phyloP scores from a whole-genome alignment of 345 rosid species.

The Ceriops tagal region DNA sequence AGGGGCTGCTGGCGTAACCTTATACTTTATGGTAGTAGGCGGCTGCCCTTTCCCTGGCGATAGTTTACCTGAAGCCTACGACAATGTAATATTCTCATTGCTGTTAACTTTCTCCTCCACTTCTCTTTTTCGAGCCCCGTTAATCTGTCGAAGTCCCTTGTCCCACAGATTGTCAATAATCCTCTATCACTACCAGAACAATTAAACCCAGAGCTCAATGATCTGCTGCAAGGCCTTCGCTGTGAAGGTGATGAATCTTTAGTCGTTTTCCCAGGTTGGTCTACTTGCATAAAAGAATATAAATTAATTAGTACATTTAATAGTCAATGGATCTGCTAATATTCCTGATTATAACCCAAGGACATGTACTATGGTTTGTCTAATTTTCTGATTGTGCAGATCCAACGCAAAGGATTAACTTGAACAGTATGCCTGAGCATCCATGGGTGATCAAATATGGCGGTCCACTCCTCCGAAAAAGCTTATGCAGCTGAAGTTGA shows the following conservation, averaged over 20 bases:
- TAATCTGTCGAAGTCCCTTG: not conserved
- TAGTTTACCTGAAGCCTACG: slow-evolving; percentile 2
- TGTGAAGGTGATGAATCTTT: slow-evolving; percentile 7
- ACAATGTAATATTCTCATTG: not conserved
- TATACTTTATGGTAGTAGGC: slow-evolving; percentile 10
- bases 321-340: not conserved
- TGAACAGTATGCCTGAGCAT: slow-evolving; percentile 16
- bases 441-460: slow-evolving; percentile 21
- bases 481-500: slow-evolving; percentile 6
- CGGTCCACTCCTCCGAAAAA: not conserved
- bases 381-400: slow-evolving; percentile 5
- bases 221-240: slow-evolving; percentile 12
- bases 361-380: too few relatives aligned
- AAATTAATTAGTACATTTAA: too few relatives aligned
- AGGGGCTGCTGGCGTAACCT: slow-evolving; percentile 19
- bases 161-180: slow-evolving; percentile 13
- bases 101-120: not conserved
- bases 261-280: not conserved
- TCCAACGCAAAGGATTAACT: slow-evolving; percentile 18
- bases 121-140: not conserved
- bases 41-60: slow-evolving; percentile 14
- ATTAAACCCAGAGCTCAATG: too few relatives aligned
- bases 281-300: too few relatives aligned
- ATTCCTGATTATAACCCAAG: not conserved
- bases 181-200: slow-evolving; percentile 17